Conservation (phyloP, 2,329 filamentous ascomycete species). For the Neofusicoccum umdonicola region DNA sequence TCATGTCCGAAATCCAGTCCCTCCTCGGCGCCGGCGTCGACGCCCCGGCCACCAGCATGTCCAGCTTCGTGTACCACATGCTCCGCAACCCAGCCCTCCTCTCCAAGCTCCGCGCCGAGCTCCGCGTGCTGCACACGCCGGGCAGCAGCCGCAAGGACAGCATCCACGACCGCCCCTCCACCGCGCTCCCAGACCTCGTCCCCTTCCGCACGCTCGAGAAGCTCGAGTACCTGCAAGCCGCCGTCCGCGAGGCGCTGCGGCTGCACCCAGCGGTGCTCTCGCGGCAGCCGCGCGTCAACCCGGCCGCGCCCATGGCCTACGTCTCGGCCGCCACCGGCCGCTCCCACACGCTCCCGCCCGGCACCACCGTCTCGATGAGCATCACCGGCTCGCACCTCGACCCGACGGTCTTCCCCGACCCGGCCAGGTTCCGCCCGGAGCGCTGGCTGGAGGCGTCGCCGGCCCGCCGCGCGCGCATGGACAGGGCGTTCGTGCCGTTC, state of each 20-base stretch:
- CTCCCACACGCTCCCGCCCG: slow-evolving; percentile 19
- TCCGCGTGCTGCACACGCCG: slow-evolving; percentile 20
- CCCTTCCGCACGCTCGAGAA: background rate
- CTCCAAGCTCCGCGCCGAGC: slow-evolving; percentile 17
- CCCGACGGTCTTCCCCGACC: slow-evolving; percentile 14
- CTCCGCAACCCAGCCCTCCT: slow-evolving; percentile 16
- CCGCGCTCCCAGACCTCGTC: slow-evolving; percentile 14
- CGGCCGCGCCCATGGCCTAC: background rate
- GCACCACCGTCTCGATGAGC: slow-evolving; percentile 20
- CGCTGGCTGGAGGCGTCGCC: slow-evolving; percentile 20
- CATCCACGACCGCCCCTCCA: slow-evolving; percentile 18
- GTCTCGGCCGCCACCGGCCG: too few relatives aligned
- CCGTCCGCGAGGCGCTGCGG: too few relatives aligned
- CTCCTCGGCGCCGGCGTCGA: slow-evolving; percentile 23
- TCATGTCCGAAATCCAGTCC: slow-evolving; percentile 19
- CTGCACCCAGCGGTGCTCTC: too few relatives aligned
- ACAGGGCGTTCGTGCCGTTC: slow-evolving; percentile 38
- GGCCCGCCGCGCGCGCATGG: slow-evolving; percentile 20
- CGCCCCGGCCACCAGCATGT: slow-evolving; percentile 20
- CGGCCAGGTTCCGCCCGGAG: slow-evolving; percentile 15
- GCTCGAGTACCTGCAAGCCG: too few relatives aligned
- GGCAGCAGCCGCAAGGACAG: background rate
- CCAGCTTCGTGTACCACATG: slow-evolving; percentile 19
- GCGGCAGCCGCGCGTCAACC: too few relatives aligned
- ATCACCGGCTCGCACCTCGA: slow-evolving; percentile 16